A percentile compares a stretch with the other conserved stretches of the same genome.
Evolutionary conservation across 345 rosid species (phyloP).

Genomic region (Durio zibethinus): DNA sequence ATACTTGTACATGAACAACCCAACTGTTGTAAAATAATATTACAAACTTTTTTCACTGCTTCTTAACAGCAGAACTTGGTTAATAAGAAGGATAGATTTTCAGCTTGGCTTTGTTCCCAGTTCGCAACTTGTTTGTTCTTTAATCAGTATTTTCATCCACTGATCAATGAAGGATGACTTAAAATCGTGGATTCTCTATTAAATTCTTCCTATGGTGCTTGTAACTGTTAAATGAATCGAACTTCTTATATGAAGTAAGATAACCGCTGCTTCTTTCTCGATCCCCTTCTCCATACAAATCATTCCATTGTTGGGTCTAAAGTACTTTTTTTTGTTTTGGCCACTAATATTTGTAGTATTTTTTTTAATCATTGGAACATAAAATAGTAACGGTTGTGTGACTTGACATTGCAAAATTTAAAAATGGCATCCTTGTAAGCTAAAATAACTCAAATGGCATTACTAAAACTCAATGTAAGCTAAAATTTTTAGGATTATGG

Average conservation of each 20-base stretch:
- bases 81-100: background rate
- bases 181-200: background rate
- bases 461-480: too few relatives aligned
- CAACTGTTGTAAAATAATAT: background rate
- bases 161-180: background rate
- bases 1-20: background rate
- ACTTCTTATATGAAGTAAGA: conserved; percentile 61
- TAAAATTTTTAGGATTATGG: too few relatives aligned
- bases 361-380: too few relatives aligned
- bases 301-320: conserved; percentile 94
- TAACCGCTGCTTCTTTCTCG: conserved; percentile 78
- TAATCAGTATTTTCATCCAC: background rate
- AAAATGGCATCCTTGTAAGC: too few relatives aligned
- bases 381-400: too few relatives aligned
- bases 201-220: background rate
- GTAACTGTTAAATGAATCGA: background rate
- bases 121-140: background rate
- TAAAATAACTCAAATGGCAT: too few relatives aligned
- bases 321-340: too few relatives aligned
- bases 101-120: background rate
- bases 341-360: too few relatives aligned
- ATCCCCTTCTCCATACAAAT: conserved; percentile 86
- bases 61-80: background rate
- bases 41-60: background rate
- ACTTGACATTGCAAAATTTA: too few relatives aligned